Evolutionary conservation across 1,284 basidiomycete genomes (phyloP).

Genomic region (Papiliotrema terrestris): DNA sequence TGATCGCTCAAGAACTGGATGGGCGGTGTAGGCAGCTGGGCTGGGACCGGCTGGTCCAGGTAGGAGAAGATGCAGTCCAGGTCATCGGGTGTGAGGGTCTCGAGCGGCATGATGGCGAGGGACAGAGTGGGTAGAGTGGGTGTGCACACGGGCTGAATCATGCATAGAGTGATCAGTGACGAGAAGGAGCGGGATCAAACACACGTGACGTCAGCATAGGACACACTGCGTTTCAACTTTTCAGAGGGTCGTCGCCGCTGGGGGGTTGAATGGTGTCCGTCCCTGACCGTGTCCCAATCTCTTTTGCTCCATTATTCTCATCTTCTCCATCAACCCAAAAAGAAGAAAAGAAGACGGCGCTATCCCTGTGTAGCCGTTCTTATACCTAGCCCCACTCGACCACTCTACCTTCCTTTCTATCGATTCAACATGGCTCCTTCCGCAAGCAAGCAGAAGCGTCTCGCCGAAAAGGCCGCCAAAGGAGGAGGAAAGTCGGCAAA

Average conservation of each 20-base stretch:
- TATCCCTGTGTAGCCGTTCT: neutral
- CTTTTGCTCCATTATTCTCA: neutral
- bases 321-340: neutral
- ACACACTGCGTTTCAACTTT: neutral
- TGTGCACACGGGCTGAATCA: neutral
- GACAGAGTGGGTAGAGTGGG: neutral
- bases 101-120: constrained; percentile 1
- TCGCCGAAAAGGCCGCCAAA: constrained; percentile 81
- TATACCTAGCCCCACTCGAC: neutral
- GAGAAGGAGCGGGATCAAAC: constrained; percentile 14
- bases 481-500: constrained; percentile 35
- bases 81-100: constrained; percentile 19
- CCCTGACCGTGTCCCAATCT: neutral
- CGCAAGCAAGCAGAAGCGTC: constrained; percentile 61
- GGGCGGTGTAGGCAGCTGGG: constrained; percentile 22
- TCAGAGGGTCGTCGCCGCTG: neutral
- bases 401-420: neutral
- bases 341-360: neutral
- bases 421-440: constrained; percentile 47
- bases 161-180: neutral
- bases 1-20: constrained; percentile 27
- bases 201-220: constrained; percentile 21
- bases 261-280: too few species aligned
- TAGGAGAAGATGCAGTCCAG: constrained; percentile 23
- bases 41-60: constrained; percentile 20